Base-by-base conservation (phyloP, 352 stramenopile genomes). In the Phytopythium vexans region DNA sequence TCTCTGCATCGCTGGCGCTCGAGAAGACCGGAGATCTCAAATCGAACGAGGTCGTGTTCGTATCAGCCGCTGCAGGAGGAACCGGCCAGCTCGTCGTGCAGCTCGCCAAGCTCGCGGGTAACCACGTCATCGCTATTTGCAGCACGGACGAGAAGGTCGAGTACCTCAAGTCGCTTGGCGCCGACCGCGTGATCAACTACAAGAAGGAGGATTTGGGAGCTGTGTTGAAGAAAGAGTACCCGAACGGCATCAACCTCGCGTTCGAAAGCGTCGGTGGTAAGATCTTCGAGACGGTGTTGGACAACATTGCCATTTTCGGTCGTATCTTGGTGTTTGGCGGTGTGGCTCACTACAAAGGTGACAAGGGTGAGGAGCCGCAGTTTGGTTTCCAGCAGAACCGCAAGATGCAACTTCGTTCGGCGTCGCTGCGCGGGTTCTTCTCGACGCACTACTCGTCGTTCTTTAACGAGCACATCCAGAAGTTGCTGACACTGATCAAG, bases 101-200 rank as follows among this genome's bases (percentile, higher is more conserved):
- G 48, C 64, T 96, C 32, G 84, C 83, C 46, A 89, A 90, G 44
- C 74, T 85, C 15, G 65, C 88, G 4, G 79, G 77, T 31, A 86
- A 85, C 66, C 67, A 82, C 42, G 77, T 88, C 14, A 87, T 94
- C 45, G 70, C 65, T 42, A 90, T 74, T 12, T 80, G 78, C 52
- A 92, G 81, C 61, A 89, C 68, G 45, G 74, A 87, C 36, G 87
- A 89, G 48, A 96, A 96, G 62, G 87, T 55, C n/a, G 73, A 78
- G 7, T 68, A 89, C 54, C 66, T 94, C 33, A 72, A 72, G 52
- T 62, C 52, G 38, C 54, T 86, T 4, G 82, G 77, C 27, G 74
- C 58, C 15, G 75, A 90, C 52, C 77, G 84, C 32, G 70, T 96
- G 58, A 82, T 96, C 51, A 86, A 94, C 60, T 91, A 89, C 62